Evolutionary conservation across 2,329 filamentous ascomycete species (phyloP), one percentile per base, ranked within the genome.

Genomic region (Penicillium sp.): DNA sequence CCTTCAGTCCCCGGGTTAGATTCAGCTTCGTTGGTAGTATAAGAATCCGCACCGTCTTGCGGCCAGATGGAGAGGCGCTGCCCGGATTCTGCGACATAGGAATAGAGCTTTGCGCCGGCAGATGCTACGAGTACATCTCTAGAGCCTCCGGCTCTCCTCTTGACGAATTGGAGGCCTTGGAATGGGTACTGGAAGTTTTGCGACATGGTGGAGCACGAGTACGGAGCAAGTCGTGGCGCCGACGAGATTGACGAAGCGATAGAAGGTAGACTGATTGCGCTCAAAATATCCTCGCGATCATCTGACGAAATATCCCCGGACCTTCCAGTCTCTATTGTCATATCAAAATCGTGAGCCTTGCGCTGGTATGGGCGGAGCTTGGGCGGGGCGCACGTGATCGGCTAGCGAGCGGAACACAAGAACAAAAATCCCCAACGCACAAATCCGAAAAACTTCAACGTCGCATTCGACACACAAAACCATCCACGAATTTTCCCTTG

Each of bases 91-190:
- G 88, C 78, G 70, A 82, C 83, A 74, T 92, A 90, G 2, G 87
- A 86, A 71, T 91, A 85, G 58, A 97, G 86, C 69, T 84, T 86
- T 52, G 89, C 85, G 15, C 91, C 92, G 64, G 88, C 88, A 29
- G 91, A 91, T 44, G 90, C 91, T 68, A 96, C 84, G 19, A 97
- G 76, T 21, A 90, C 77, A 67, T 83, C 66, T 44, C 64, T 64
- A 45, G 71, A 65, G n/a, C 63, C 67, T 26, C 60, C 51, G 17
- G 63, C 48, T 44, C 66, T 66, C 48, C 69, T 70, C 58, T 69
- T 70, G 60, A 80, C 71, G 60, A 73, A 74, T 58, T 79, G 80
- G 51, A 92, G 76, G 68, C 86, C 85, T 69, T 90, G 90, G 69
- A 90, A 90, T n/a, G 90, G 89, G 61, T 77, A 75, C 60, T 76